phyloP scores from a whole-genome alignment of 1,139 yeast species.

The Fermentozyma sake region DNA sequence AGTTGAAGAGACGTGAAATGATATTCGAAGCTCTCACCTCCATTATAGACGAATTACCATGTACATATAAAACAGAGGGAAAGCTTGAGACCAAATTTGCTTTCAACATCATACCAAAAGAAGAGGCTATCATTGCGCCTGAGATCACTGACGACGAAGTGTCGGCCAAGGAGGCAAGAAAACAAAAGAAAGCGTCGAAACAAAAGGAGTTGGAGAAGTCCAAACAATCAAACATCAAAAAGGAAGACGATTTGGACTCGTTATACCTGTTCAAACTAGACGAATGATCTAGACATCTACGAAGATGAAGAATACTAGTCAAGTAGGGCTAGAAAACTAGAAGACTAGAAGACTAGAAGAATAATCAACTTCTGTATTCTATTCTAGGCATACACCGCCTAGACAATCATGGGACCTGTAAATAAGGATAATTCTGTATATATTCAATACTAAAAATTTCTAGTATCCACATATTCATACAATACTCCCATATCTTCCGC shows the following conservation, averaged over 20 bases:
- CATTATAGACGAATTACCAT: constrained; percentile 26
- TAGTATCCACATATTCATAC: too few species aligned
- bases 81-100: constrained; percentile 17
- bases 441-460: too few species aligned
- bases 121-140: constrained; percentile 1
- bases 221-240: constrained; percentile 9
- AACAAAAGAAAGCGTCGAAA: constrained; percentile 12
- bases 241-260: constrained; percentile 37
- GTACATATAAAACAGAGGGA: constrained; percentile 30
- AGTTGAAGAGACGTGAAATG: constrained; percentile 28
- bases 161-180: constrained; percentile 17
- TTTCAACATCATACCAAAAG: constrained; percentile 12
- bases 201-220: constrained; percentile 8
- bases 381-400: not conserved
- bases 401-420: not conserved
- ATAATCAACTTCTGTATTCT: too few species aligned
- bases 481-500: too few species aligned
- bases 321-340: too few species aligned
- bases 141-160: constrained; percentile 1
- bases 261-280: constrained; percentile 41
- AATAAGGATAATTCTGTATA: too few species aligned
- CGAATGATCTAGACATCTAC: too few species aligned
- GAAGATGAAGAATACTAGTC: too few species aligned
- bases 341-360: too few species aligned
- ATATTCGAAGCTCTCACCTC: constrained; percentile 20